phyloP scores from a whole-genome alignment of 2,329 filamentous ascomycete genomes.

The Penicillium hesseltinei region DNA sequence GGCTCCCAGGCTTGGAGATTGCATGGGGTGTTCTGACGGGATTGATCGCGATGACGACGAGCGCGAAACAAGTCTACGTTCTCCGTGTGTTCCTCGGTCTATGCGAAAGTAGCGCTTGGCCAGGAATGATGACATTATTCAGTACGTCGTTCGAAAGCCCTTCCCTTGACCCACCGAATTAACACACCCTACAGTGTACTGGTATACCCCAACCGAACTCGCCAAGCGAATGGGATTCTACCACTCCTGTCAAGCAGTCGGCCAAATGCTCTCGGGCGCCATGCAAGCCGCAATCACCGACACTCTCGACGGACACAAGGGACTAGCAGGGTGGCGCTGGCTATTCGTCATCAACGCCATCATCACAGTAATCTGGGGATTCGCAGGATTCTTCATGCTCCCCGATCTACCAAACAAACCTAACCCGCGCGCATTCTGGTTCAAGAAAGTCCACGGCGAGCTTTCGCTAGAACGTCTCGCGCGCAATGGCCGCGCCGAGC shows the following conservation, averaged over 20 bases:
- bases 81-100: conserved; percentile 32
- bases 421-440: conserved; percentile 39
- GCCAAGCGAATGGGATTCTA: conserved; percentile 37
- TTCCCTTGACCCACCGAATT: background rate
- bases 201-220: conserved; percentile 40
- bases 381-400: conserved; percentile 37
- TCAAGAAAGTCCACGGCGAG: conserved; percentile 42
- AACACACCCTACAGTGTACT: conserved; percentile 25
- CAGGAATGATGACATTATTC: conserved; percentile 33
- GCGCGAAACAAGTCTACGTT: conserved; percentile 31
- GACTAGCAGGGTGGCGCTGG: conserved; percentile 39
- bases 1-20: conserved; percentile 30
- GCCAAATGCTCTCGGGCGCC: conserved; percentile 33
- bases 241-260: conserved; percentile 30
- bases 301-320: conserved; percentile 31
- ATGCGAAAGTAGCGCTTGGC: conserved; percentile 31
- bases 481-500: conserved; percentile 47
- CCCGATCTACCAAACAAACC: conserved; percentile 40
- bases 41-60: conserved; percentile 28
- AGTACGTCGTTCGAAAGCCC: conserved; percentile 13
- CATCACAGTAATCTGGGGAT: conserved; percentile 39
- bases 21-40: conserved; percentile 33
- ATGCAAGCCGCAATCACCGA: conserved; percentile 33
- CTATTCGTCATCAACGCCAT: conserved; percentile 41
- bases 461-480: conserved; percentile 47